phyloP scores from a whole-genome alignment of 2,329 filamentous ascomycete species.

The Thelonectria blattea region DNA sequence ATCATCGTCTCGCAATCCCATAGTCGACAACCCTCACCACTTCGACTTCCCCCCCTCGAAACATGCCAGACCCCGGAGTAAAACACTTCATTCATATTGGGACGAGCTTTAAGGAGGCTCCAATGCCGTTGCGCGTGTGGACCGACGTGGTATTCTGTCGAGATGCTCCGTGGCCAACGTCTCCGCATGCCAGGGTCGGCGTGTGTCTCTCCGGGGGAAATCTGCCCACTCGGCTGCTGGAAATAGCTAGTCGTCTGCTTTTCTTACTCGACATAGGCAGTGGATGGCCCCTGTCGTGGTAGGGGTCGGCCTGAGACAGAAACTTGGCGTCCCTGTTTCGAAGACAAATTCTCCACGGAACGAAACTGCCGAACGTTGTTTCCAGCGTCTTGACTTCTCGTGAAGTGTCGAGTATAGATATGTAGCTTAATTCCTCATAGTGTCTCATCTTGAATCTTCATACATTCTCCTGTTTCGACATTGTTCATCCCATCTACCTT shows the following conservation, averaged over 20 bases:
- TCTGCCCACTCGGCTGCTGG: neutral
- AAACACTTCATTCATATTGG: slow-evolving; percentile 1
- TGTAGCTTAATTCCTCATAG: neutral
- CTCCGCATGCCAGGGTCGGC: neutral
- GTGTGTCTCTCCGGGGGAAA: neutral
- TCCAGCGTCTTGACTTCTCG: neutral
- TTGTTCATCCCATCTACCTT: neutral
- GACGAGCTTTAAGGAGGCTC: neutral
- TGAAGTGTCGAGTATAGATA: neutral
- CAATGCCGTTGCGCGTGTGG: neutral
- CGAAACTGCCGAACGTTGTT: slow-evolving; percentile 2
- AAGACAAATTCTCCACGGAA: slow-evolving; percentile 6
- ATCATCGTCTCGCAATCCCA: neutral
- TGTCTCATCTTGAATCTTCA: neutral
- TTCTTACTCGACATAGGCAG: neutral
- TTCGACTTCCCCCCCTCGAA: neutral
- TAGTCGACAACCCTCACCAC: neutral
- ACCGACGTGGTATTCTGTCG: neutral
- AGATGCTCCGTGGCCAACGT: neutral
- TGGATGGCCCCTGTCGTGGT: neutral
- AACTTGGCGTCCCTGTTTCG: slow-evolving; percentile 8
- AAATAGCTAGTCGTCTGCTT: neutral
- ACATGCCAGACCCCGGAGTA: neutral
- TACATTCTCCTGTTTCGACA: neutral
- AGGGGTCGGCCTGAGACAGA: slow-evolving; percentile 14